Evolutionary conservation across 116 monocot genomes (phyloP), one percentile per base, ranked within the genome.

Genomic region (Cymodocea nodosa): DNA sequence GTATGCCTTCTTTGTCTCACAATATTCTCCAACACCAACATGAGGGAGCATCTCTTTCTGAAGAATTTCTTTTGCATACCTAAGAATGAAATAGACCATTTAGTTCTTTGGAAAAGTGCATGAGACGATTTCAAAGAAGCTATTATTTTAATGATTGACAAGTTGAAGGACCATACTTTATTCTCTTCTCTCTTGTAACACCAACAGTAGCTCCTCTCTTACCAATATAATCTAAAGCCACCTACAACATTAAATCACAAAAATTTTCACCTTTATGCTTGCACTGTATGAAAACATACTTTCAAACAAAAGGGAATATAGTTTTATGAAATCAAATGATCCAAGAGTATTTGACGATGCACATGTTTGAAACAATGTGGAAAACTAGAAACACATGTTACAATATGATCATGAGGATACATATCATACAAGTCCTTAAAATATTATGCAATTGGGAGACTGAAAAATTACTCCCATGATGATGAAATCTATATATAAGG

Each of bases 21-120:
- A 99, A 74, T 89, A 87, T 72, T 93, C 99, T 4, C 83, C 99
- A 50, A 92, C 89, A 69, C 99, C 99, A 74, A 99, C 99, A 86
- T 99, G 99, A 70, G 92, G 99, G 23, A 99, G 74, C 93, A 99
- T 92, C 79, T 92, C 89, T 60, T 99, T 99, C 65, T 99, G 99
- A 65, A 93, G 87, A 70, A 99, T 99, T 65, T 99, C 92, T 80
- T 79, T 99, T 25, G 99, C 92, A 71, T 89, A 93, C 74, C 89
- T 93, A 50, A 53, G 82, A 62, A 56, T 49, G 39, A 19, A 63
- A 2, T 2, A 39, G 37, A 44, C 44, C 44, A 44, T 44, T 36
- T 35, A 62, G 18, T 62, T 62, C 16, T 6, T 11, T 17, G 9
- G 25, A 59, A 15, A 35, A 37, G 2, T 36, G 36, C 6, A 35